Conservation (phyloP, 768 basidiomycete genomes). For the Pleurotus sapidus region DNA sequence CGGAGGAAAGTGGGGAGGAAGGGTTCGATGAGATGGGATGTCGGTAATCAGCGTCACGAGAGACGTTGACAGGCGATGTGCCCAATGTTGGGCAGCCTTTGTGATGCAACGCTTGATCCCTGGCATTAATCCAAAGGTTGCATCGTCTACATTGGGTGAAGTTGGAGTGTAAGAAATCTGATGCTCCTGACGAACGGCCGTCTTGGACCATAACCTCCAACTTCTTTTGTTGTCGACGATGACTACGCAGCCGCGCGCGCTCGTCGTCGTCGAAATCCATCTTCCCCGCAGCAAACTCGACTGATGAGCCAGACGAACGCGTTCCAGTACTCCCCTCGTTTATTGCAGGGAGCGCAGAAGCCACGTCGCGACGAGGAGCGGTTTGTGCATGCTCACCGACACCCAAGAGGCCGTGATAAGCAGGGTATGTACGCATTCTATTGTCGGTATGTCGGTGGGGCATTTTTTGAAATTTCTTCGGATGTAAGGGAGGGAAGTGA, state of each 20-base stretch:
- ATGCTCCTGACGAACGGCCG: not conserved
- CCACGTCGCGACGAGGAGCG: conserved; percentile 6
- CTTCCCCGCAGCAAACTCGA: not conserved
- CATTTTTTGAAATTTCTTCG: conserved; percentile 8
- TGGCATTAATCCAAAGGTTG: conserved; percentile 7
- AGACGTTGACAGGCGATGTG: conserved; percentile 3
- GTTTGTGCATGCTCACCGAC: conserved; percentile 3
- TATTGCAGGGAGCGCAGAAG: not conserved
- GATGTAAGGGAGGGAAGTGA: not conserved
- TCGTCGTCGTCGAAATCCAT: conserved; percentile 6
- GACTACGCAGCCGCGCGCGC: conserved; percentile 1
- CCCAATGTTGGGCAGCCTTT: conserved; percentile 5
- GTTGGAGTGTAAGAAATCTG: not conserved
- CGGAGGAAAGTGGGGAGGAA: not conserved
- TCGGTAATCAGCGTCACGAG: conserved; percentile 1
- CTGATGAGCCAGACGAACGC: conserved; percentile 4
- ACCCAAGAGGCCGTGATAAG: conserved; percentile 7
- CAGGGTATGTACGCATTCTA: not conserved
- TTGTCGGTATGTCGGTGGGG: not conserved
- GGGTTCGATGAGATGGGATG: not conserved
- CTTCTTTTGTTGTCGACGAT: conserved; percentile 7
- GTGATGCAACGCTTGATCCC: conserved; percentile 6
- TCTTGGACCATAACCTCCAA: not conserved
- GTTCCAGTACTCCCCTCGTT: conserved; percentile 5
- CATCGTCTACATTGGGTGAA: conserved; percentile 6